Base-by-base conservation (phyloP, 2,329 filamentous ascomycete genomes). In the Botrytis sinoallii region DNA sequence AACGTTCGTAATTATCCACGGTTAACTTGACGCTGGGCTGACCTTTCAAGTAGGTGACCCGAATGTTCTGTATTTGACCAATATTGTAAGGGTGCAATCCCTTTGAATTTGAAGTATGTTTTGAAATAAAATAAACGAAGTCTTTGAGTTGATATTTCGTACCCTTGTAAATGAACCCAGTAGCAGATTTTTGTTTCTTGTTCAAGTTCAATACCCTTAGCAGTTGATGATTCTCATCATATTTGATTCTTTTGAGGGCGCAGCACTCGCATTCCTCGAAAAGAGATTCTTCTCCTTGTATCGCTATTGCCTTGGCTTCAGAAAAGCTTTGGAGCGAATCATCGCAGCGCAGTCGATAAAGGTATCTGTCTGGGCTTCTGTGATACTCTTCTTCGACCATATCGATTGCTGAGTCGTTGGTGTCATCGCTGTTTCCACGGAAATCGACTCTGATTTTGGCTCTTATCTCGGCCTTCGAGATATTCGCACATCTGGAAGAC, bases 371-470 rank as follows among this genome's bases (percentile, higher is more conserved):
- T 57, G 25, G 6, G 10, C 70, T 60, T 10, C 6, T 48, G 18
- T 64, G 52, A 6, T 57, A 73, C 20, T 64, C 66, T 55, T 70
- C 69, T 44, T 74, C 66, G 38, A 48, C 57, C 12, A 64, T 20
- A 2, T 55, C 38, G 6, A 46, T 29, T 20, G 40, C 35, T 29
- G 55, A 42, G 20, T 22, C 38, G 14, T 14, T 8, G 22, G 7
- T 48, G 0, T 35, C 29, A 3, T 18, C n/a, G n/a, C n/a, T n/a
- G n/a, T 61, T 25, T 18, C 73, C 70, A 20, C 46, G 22, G 46
- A 61, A 67, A 29, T 74, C 60, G 20, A 78, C 77, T 18, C 61
- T 48, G 20, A 79, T 75, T 20, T 77, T 78, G 4, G 42, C 66
- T 35, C 46, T 29, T 52, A 79, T 74, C 16, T 68, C 65, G 3